Base-by-base conservation (phyloP, 306 rosid genomes). In the Inga oerstediana region DNA sequence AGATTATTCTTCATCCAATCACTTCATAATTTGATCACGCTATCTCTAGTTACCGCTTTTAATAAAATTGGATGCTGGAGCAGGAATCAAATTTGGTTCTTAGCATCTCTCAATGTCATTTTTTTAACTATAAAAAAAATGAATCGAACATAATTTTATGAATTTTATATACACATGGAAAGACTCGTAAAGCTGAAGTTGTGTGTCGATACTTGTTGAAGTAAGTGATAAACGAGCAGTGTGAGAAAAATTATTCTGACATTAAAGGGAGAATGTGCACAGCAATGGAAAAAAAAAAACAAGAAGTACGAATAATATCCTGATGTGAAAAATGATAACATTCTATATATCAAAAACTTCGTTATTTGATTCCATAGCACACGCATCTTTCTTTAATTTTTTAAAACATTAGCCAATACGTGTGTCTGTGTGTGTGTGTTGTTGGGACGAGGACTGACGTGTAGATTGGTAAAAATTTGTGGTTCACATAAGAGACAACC, bases 401-500 rank as follows among this genome's bases (percentile, higher is more conserved):
- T 66, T 15, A 13, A 66, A 34, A 17, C 12, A 62, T 27, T 19
- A 58, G 64, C 64, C 30, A n/a, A 58, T 58, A n/a, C 12, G 64
- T 11, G 24, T 6, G 62, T 54, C 27, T 54, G 30, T 27, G 30
- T 27, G 30, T 27, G 30, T 27, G 30, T 27, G 30, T 27, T 27
- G 62, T 10, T 2, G 20, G 11, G 52, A 68, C 11, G 48, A 17
- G 73, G 44, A 68, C 34, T 66, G 72, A 66, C 43, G 43, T 17
- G 4, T 34, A 34, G 72, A 15, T 43, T 20, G 27, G 32, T 70
- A 27, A 71, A 22, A 72, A 44, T 48, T 73, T 48, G 61, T 73
- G 77, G 77, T 48, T 27, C 8, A 73, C 17, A 48, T 43, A 73
- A 48, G 77, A 73, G 77, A 48, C 58, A 52, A 45, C 9, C 34